Evolutionary conservation across 495 filamentous ascomycete genomes (phyloP).

Genomic region (Annulohypoxylon stygium): DNA sequence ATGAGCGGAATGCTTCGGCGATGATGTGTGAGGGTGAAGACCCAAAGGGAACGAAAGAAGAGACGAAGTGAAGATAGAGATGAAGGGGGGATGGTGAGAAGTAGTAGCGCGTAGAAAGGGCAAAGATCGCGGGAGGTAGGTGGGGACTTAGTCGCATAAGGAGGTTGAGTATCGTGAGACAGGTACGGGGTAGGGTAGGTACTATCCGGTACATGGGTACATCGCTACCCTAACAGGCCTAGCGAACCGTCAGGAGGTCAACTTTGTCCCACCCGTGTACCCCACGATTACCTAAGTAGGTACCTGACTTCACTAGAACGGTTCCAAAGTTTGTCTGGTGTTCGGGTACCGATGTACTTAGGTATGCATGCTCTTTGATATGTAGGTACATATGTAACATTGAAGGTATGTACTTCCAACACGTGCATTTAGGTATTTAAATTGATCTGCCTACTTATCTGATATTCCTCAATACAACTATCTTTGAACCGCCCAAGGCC

Average conservation of each 20-base stretch:
- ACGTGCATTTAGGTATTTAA: not conserved
- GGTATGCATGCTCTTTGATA: not conserved
- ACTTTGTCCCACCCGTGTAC: slow-evolving; percentile 2
- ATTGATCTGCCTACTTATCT: not conserved
- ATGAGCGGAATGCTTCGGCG: slow-evolving; percentile 45
- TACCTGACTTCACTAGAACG: slow-evolving; percentile 1
- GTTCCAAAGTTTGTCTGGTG: not conserved
- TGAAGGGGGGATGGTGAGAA: slow-evolving; percentile 33
- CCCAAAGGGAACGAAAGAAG: slow-evolving; percentile 29
- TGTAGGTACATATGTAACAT: not conserved
- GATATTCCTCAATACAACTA: not conserved
- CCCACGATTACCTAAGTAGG: slow-evolving; percentile 15
- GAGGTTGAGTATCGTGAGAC: slow-evolving; percentile 47
- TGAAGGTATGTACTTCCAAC: not conserved
- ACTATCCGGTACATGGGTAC: slow-evolving; percentile 41
- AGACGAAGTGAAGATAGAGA: slow-evolving; percentile 24
- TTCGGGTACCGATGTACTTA: not conserved
- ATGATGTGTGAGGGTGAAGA: slow-evolving; percentile 30
- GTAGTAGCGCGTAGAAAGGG: slow-evolving; percentile 35
- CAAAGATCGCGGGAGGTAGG: slow-evolving; percentile 41
- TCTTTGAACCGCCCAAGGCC: not conserved
- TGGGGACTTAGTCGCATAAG: slow-evolving; percentile 44
- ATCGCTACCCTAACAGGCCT: not conserved
- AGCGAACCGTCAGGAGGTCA: not conserved
- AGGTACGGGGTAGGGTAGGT: slow-evolving; percentile 45